Conservation (phyloP, 2,329 filamentous ascomycete genomes). For the Bipolaris bicolor region DNA sequence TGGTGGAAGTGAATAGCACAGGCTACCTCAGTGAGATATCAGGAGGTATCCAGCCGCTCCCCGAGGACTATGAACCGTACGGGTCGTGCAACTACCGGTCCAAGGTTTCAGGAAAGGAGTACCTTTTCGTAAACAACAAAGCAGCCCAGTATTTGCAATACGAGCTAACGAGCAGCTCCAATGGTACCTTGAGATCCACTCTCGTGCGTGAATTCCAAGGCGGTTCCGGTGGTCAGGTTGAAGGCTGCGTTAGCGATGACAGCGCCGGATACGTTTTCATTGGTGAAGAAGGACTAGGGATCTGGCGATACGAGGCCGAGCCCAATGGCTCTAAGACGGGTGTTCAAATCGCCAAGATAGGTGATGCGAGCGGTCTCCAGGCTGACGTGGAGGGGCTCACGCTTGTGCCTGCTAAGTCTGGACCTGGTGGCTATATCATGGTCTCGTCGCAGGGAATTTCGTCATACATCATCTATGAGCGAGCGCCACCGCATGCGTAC, state of each 20-base stretch:
- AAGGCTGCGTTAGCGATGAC: conserved; percentile 62
- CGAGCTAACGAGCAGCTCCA: conserved; percentile 51
- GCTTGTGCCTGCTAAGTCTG: conserved; percentile 54
- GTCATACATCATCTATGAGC: conserved; percentile 59
- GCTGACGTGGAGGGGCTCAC: conserved; percentile 63
- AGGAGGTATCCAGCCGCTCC: conserved; percentile 56
- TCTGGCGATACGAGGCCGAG: conserved; percentile 62
- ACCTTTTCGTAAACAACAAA: conserved; percentile 63
- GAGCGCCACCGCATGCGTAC: conserved; percentile 57
- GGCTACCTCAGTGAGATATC: conserved; percentile 53
- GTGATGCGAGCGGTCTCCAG: conserved; percentile 54
- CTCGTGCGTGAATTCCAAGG: conserved; percentile 60
- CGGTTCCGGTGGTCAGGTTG: conserved; percentile 60
- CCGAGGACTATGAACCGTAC: conserved; percentile 57
- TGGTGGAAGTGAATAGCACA: conserved; percentile 58
- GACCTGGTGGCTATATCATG: conserved; percentile 57
- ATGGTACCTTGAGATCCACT: conserved; percentile 53
- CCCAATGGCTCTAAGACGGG: conserved; percentile 50
- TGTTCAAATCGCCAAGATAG: conserved; percentile 51
- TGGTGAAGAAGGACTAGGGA: conserved; percentile 59
- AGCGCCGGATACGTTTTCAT: conserved; percentile 59
- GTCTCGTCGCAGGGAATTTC: conserved; percentile 62
- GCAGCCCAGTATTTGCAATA: conserved; percentile 62
- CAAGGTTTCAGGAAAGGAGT: conserved; percentile 55
- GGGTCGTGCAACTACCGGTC: conserved; percentile 61